These are phyloP conservation scores for Mortierella sp. DNA, from an alignment of 371 early-diverging fungal genomes.

Conservation along the genomic window DNA sequence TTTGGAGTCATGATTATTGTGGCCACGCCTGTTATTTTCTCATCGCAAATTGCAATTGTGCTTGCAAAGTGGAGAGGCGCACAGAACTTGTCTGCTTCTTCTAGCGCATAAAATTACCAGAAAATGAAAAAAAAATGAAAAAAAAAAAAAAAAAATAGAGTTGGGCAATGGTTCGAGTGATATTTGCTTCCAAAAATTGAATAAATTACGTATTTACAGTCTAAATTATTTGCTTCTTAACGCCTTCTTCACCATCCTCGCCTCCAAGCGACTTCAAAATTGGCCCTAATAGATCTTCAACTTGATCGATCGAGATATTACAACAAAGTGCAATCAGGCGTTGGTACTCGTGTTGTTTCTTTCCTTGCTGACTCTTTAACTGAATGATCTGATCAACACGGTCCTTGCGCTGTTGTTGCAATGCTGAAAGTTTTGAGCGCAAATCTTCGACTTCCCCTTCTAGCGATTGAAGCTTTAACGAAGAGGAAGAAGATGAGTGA, in stretches of 20 bases:
- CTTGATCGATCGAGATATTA: conserved; percentile 73
- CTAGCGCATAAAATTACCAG: conserved; percentile 8
- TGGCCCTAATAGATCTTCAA: conserved; percentile 75
- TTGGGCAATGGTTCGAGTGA: neutral
- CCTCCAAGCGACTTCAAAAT: conserved; percentile 59
- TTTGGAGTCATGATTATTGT: conserved; percentile 42
- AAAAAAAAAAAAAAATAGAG: conserved; percentile 1
- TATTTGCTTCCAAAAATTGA: conserved; percentile 2
- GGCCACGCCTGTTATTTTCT: conserved; percentile 39
- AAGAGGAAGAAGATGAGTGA: neutral
- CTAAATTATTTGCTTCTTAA: neutral
- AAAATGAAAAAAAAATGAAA: conserved; percentile 7
- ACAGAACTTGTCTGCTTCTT: neutral
- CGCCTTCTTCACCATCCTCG: conserved; percentile 1
- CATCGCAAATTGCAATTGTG: conserved; percentile 24
- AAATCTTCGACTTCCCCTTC: conserved; percentile 29
- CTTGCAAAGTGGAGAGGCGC: conserved; percentile 14
- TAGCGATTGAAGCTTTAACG: conserved; percentile 6
- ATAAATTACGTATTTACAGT: conserved; percentile 7
- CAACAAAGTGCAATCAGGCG: conserved; percentile 83
- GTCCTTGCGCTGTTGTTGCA: conserved; percentile 42
- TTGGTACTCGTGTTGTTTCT: conserved; percentile 65
- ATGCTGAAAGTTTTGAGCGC: conserved; percentile 11
- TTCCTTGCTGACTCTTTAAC: conserved; percentile 43
- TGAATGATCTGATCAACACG: conserved; percentile 38